A percentile compares a stretch with the other conserved stretches of the same genome.
Conservation (phyloP, 805 yeast species). For the Pichia scutulata region DNA sequence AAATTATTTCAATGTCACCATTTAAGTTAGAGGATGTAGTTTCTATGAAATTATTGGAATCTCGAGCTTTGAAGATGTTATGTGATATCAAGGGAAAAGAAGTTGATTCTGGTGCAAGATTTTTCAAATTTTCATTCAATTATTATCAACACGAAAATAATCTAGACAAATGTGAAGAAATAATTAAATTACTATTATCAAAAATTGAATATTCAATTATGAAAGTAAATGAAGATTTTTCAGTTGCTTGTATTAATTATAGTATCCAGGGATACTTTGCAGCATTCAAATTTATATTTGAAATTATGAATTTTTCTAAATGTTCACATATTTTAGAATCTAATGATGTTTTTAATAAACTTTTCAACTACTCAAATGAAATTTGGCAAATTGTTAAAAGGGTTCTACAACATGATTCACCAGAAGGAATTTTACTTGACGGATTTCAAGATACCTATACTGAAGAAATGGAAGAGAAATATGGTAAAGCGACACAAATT, state of each 20-base stretch:
- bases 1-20: slow-evolving; percentile 40
- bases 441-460: slow-evolving; percentile 32
- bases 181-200: slow-evolving; percentile 27
- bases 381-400: slow-evolving; percentile 41
- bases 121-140: slow-evolving; percentile 44
- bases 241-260: slow-evolving; percentile 37
- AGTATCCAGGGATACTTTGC: slow-evolving; percentile 68
- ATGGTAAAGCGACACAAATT: slow-evolving; percentile 35
- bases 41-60: slow-evolving; percentile 16
- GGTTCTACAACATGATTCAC: slow-evolving; percentile 59
- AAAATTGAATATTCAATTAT: slow-evolving; percentile 29
- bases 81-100: slow-evolving; percentile 46
- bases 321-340: slow-evolving; percentile 2
- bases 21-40: slow-evolving; percentile 19
- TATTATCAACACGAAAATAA: slow-evolving; percentile 24
- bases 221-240: slow-evolving; percentile 29
- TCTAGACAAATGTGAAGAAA: slow-evolving; percentile 16
- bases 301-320: slow-evolving; percentile 13
- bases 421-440: slow-evolving; percentile 56
- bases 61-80: slow-evolving; percentile 25
- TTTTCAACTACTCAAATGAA: slow-evolving; percentile 9
- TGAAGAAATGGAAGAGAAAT: slow-evolving; percentile 26
- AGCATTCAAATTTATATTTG: slow-evolving; percentile 38
- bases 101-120: slow-evolving; percentile 74
- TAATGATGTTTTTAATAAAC: slow-evolving; percentile 3